Conservation (phyloP, 192 early-diverging fungal genomes). For the Pecoramyces ruminantium region DNA sequence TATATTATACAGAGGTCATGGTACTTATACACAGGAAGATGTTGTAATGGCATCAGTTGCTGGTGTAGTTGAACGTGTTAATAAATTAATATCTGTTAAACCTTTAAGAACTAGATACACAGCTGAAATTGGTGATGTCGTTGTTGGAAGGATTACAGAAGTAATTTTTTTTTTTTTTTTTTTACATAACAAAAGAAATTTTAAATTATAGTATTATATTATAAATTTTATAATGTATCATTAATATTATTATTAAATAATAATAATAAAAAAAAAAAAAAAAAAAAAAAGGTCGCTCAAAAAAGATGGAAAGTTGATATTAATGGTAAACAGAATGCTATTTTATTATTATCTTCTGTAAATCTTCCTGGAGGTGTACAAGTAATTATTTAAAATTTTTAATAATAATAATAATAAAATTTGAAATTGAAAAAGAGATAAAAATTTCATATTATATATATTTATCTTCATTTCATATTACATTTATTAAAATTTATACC, state of each 20-base stretch:
- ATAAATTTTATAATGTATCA: too few relatives aligned
- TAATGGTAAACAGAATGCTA: conserved; percentile 67
- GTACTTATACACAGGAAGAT: conserved; percentile 60
- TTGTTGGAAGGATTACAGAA: conserved; percentile 87
- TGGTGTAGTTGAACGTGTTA: conserved; percentile 82
- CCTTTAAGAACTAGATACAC: conserved; percentile 68
- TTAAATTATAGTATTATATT: too few relatives aligned
- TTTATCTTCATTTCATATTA: too few relatives aligned
- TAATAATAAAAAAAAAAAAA: neutral
- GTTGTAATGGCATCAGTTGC: conserved; percentile 70
- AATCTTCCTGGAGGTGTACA: conserved; percentile 90
- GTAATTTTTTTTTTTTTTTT: too few relatives aligned
- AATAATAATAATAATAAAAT: too few relatives aligned
- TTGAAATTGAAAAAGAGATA: too few relatives aligned
- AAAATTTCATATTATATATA: too few relatives aligned
- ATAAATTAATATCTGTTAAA: conserved; percentile 83
- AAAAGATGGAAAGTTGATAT: conserved; percentile 95
- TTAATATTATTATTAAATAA: neutral
- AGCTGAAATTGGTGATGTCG: conserved; percentile 92
- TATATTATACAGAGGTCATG: conserved; percentile 48
- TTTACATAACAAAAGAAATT: too few relatives aligned
- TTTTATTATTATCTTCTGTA: conserved; percentile 73
- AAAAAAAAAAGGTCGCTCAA: conserved; percentile 33
- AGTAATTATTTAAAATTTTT: conserved; percentile 13
- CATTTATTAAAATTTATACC: too few relatives aligned